Evolutionary conservation across 2,329 filamentous ascomycete species (phyloP).

Genomic region (Xylariaceae sp.): DNA sequence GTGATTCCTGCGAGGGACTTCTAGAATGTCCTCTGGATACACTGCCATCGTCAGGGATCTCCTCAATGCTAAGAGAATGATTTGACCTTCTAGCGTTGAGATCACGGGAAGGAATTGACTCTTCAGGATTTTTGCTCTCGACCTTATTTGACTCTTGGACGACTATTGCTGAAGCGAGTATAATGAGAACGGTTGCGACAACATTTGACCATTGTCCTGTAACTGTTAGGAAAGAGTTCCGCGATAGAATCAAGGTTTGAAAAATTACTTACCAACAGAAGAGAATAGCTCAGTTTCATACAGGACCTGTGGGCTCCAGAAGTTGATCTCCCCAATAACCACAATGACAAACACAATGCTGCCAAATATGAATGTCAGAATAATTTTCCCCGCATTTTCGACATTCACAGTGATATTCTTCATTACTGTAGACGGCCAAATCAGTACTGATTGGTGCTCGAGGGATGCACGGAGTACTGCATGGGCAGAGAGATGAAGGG

Average conservation of each 20-base stretch:
- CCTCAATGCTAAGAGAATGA: too few relatives aligned
- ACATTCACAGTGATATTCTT: slow-evolving; percentile 53
- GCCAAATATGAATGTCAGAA: slow-evolving; percentile 57
- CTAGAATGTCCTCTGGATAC: too few relatives aligned
- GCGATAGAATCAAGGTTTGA: background rate
- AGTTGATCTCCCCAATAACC: slow-evolving; percentile 60
- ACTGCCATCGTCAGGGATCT: too few relatives aligned
- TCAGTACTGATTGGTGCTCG: too few relatives aligned
- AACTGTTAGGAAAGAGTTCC: background rate
- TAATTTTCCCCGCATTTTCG: slow-evolving; percentile 48
- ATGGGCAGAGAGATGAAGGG: too few relatives aligned
- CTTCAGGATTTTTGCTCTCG: slow-evolving; percentile 9
- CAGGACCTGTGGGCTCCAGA: slow-evolving; percentile 52
- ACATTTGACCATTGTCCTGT: slow-evolving; percentile 58
- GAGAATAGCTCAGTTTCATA: slow-evolving; percentile 61
- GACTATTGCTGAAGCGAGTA: slow-evolving; percentile 53
- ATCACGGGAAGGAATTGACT: too few relatives aligned
- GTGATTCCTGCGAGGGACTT: too few relatives aligned
- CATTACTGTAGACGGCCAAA: too few relatives aligned
- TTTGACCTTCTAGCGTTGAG: too few relatives aligned
- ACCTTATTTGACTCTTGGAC: slow-evolving; percentile 41
- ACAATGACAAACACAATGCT: slow-evolving; percentile 57
- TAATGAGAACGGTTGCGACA: slow-evolving; percentile 54
- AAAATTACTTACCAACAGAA: slow-evolving; percentile 48
- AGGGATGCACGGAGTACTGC: too few relatives aligned